phyloP scores from a whole-genome alignment of 2,329 filamentous ascomycete species.

The Fusarium dlaminii region DNA sequence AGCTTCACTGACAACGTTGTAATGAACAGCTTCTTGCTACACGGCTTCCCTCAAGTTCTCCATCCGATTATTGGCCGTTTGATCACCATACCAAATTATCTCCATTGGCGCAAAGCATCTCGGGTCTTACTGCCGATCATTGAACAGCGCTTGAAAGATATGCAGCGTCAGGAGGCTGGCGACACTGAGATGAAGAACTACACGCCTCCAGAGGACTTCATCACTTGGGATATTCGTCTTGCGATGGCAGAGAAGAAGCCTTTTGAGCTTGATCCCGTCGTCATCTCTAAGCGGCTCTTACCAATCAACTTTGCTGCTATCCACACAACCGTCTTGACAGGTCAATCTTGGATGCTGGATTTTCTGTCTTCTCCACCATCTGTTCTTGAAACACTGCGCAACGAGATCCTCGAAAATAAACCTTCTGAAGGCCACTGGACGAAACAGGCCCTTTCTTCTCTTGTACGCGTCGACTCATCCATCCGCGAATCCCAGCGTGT shows the following conservation, averaged over 20 bases:
- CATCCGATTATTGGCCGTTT: conserved; percentile 60
- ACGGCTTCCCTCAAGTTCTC: conserved; percentile 57
- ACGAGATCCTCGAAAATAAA: conserved; percentile 49
- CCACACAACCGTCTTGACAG: conserved; percentile 65
- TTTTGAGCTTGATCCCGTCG: conserved; percentile 56
- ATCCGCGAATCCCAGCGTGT: conserved; percentile 63
- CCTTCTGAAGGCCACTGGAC: conserved; percentile 54
- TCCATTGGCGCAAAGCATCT: conserved; percentile 57
- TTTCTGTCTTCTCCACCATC: conserved; percentile 53
- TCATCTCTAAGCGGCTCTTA: conserved; percentile 61
- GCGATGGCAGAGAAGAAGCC: conserved; percentile 55
- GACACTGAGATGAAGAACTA: conserved; percentile 54
- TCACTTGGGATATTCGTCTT: conserved; percentile 66
- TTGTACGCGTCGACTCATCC: conserved; percentile 60
- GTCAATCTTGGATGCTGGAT: conserved; percentile 58
- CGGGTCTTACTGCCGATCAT: conserved; percentile 59
- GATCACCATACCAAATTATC: conserved; percentile 55
- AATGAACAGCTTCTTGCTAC: conserved; percentile 55
- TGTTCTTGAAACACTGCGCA: conserved; percentile 52
- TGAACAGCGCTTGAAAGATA: conserved; percentile 56
- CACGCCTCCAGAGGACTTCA: conserved; percentile 62
- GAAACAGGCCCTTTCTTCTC: conserved; percentile 53
- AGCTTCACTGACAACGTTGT: conserved; percentile 61
- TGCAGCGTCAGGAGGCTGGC: conserved; percentile 52
- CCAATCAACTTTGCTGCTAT: conserved; percentile 68